These are phyloP conservation scores for Yarrowia keelungensis DNA, from an alignment of 805 yeast genomes.

Conservation along the genomic window DNA sequence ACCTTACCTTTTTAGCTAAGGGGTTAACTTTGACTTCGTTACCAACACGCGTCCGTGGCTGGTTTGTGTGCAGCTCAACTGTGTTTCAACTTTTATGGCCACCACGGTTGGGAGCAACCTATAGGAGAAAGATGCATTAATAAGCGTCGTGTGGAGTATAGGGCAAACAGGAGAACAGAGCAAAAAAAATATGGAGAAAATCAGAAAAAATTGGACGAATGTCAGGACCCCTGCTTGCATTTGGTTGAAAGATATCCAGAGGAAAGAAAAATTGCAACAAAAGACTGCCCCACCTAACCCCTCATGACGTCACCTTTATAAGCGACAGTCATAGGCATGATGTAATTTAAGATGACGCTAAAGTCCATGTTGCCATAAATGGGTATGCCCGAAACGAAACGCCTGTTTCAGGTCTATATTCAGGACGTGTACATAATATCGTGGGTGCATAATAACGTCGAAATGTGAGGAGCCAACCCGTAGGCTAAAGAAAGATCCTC, in stretches of 20 bases:
- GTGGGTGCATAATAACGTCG: no score
- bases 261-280: no score
- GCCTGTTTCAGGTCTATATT: neutral
- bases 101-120: slow-evolving; percentile 22
- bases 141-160: neutral
- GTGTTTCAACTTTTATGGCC: neutral
- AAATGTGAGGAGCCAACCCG: neutral
- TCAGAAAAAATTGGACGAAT: neutral
- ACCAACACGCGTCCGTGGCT: slow-evolving; percentile 32
- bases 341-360: neutral
- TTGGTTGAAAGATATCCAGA: no score
- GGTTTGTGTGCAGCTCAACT: slow-evolving; percentile 28
- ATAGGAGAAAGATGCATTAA: neutral
- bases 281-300: no score
- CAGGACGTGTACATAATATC: no score
- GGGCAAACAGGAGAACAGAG: neutral
- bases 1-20: slow-evolving; percentile 9
- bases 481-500: no score
- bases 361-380: neutral
- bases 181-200: neutral
- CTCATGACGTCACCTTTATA: neutral
- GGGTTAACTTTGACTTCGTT: slow-evolving; percentile 31
- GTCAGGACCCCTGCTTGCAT: neutral
- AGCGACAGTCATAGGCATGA: neutral
- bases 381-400: neutral